Percentiles rank a stretch among this genome's conserved stretches.
Conservation (phyloP, 2,329 filamentous ascomycete species). For the Ceratocystis diversiconidia region DNA sequence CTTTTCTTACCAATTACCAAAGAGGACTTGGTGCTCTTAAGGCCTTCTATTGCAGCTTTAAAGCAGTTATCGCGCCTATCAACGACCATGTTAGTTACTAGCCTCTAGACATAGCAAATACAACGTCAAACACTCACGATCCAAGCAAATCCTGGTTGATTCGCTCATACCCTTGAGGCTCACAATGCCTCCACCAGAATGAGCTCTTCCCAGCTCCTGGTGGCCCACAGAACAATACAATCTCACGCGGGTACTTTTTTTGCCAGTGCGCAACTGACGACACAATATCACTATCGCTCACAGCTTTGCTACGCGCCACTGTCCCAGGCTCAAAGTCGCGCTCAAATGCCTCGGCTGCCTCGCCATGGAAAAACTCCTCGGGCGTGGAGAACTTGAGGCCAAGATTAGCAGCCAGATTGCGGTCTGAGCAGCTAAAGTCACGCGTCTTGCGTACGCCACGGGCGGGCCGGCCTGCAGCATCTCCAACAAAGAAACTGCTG, state of each 20-base stretch:
- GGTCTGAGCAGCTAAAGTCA: conserved; percentile 52
- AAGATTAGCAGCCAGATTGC: conserved; percentile 75
- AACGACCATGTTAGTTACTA: background rate
- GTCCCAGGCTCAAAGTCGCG: conserved; percentile 56
- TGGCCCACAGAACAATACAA: conserved; percentile 77
- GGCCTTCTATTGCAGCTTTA: conserved; percentile 51
- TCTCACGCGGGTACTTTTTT: conserved; percentile 52
- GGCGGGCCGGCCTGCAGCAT: conserved; percentile 55
- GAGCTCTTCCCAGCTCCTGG: conserved; percentile 87
- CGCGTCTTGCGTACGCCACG: conserved; percentile 27
- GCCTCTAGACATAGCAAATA: background rate
- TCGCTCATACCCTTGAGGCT: conserved; percentile 65
- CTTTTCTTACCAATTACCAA: conserved; percentile 58
- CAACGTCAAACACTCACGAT: conserved; percentile 29
- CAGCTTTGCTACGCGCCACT: conserved; percentile 30
- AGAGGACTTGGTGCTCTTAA: conserved; percentile 46
- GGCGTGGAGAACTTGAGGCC: conserved; percentile 72
- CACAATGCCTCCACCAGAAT: conserved; percentile 66
- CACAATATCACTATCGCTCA: conserved; percentile 20
- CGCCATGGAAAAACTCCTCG: conserved; percentile 75
- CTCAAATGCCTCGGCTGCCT: conserved; percentile 49
- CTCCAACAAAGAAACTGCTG: conserved; percentile 73
- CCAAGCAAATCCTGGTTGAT: conserved; percentile 87
- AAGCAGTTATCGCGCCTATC: conserved; percentile 47
- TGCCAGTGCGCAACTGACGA: conserved; percentile 29